Base-by-base conservation (phyloP, 2,329 filamentous ascomycete genomes). In the Fusarium subtropicale region DNA sequence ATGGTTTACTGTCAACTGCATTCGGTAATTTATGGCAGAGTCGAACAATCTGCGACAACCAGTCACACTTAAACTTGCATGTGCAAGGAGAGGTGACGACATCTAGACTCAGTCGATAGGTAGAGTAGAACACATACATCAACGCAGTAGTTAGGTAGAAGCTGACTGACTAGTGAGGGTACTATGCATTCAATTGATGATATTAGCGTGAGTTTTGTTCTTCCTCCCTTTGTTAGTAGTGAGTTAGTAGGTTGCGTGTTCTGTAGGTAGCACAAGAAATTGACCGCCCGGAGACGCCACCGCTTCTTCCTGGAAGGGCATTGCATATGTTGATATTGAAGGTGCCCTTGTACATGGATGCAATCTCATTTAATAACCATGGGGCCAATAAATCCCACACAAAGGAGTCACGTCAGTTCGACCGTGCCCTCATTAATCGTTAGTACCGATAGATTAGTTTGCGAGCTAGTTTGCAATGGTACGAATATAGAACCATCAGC, bases 21-120 rank as follows among this genome's bases (percentile, higher is more conserved):
- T 67, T 56, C 57, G 66, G 66, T n/a, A 66, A 65, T 54, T 48
- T 33, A 52, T 34, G 20, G 36, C 28, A 45, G 61, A 52, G 56
- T 55, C 34, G 48, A 70, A 62, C 46, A 65, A 46, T 54, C 53
- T 64, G 57, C 57, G 66, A 68, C 66, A 60, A 42, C 42, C 34
- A 56, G 44, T 36, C 48, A 56, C 61, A 58, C 66, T 63, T 41
- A 56, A 38, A 66, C 48, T 24, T 64, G 48, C 46, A 44, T 20
- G 33, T 39, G 30, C 12, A n/a, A 26, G 22, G 20, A 46, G n/a
- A 33, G 39, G 28, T 56, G 53, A 56, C 53, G 53, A 28, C 31
- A 47, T 55, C 2, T 20, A 34, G 33, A 51, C 9, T 30, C 20
- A 16, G 13, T 16, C 30, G n/a, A 36, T 36, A 15, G n/a, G 18